Evolutionary conservation across 2,329 filamentous ascomycete genomes (phyloP).

Genomic region (Diaporthe ampelina): DNA sequence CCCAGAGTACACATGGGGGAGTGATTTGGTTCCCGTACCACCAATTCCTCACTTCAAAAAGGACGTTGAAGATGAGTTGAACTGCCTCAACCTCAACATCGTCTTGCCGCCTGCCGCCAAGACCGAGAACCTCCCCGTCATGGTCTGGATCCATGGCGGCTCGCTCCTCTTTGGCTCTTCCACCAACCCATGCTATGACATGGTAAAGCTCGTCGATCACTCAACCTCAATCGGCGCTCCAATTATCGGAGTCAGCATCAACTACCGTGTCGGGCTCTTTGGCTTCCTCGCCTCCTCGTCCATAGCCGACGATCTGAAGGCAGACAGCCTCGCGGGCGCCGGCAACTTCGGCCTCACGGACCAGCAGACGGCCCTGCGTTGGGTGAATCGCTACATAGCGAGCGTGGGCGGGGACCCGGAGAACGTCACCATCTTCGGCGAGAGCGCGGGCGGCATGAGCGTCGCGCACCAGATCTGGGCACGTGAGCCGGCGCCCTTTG

Average conservation of each 20-base stretch:
- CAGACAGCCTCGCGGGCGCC: slow-evolving; percentile 53
- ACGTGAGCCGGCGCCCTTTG: slow-evolving; percentile 3
- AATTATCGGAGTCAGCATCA: slow-evolving; percentile 74
- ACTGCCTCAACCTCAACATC: slow-evolving; percentile 18
- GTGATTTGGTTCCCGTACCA: slow-evolving; percentile 5
- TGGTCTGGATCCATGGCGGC: slow-evolving; percentile 36
- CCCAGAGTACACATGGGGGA: slow-evolving; percentile 5
- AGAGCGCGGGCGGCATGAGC: slow-evolving; percentile 71
- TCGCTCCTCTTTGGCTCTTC: neutral
- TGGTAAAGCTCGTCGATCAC: neutral
- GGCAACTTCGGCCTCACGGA: slow-evolving; percentile 73
- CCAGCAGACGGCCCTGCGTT: slow-evolving; percentile 71
- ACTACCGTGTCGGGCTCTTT: slow-evolving; percentile 75
- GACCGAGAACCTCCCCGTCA: slow-evolving; percentile 15
- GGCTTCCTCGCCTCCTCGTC: slow-evolving; percentile 72
- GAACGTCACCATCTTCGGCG: slow-evolving; percentile 76
- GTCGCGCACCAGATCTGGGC: slow-evolving; percentile 50
- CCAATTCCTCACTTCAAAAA: slow-evolving; percentile 6
- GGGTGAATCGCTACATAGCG: slow-evolving; percentile 73
- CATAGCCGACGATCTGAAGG: slow-evolving; percentile 4
- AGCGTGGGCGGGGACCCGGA: slow-evolving; percentile 60
- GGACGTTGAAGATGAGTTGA: slow-evolving; percentile 16
- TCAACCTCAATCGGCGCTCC: slow-evolving; percentile 44
- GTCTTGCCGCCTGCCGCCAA: neutral
- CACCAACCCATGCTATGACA: neutral